Percentiles rank a stretch among this genome's conserved stretches.
Conservation (phyloP, 2,329 filamentous ascomycete genomes). For the Alternaria hordeiaustralica region DNA sequence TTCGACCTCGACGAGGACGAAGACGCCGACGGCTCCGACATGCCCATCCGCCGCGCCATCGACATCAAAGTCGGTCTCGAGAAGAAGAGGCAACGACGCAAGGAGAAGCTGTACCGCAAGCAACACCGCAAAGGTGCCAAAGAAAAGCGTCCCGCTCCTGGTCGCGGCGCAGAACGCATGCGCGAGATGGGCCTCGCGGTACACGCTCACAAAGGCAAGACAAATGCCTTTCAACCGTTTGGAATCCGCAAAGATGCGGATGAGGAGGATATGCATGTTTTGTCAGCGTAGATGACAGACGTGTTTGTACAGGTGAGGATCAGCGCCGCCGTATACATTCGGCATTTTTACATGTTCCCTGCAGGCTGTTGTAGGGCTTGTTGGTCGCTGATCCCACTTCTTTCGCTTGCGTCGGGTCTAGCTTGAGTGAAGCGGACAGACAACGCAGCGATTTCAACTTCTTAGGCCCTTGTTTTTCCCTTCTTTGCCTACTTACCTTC, state of each 20-base stretch:
- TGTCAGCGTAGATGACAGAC: conserved; percentile 48
- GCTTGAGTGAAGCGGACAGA: too few relatives aligned
- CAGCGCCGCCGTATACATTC: conserved; percentile 46
- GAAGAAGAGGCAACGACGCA: conserved; percentile 88
- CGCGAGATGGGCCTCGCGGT: conserved; percentile 85
- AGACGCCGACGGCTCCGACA: conserved; percentile 48
- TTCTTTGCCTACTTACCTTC: conserved; percentile 16
- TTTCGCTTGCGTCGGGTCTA: too few relatives aligned
- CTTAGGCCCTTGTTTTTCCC: not conserved
- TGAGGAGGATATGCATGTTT: conserved; percentile 52
- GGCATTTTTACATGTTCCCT: conserved; percentile 41
- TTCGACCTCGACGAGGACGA: conserved; percentile 49
- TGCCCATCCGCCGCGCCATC: conserved; percentile 87
- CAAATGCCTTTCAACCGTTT: conserved; percentile 33
- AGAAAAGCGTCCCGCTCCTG: conserved; percentile 70
- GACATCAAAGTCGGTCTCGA: conserved; percentile 93
- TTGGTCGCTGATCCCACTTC: conserved; percentile 49
- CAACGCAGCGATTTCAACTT: conserved; percentile 10
- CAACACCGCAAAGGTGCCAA: conserved; percentile 83
- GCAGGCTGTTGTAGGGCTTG: conserved; percentile 25
- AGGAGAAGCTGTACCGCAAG: conserved; percentile 90
- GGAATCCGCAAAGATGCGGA: conserved; percentile 34
- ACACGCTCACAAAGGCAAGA: conserved; percentile 69
- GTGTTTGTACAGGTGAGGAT: conserved; percentile 33
- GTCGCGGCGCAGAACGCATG: conserved; percentile 93